phyloP scores from a whole-genome alignment of 2,329 filamentous ascomycete species.

The Kalaharituber pfeilii region DNA sequence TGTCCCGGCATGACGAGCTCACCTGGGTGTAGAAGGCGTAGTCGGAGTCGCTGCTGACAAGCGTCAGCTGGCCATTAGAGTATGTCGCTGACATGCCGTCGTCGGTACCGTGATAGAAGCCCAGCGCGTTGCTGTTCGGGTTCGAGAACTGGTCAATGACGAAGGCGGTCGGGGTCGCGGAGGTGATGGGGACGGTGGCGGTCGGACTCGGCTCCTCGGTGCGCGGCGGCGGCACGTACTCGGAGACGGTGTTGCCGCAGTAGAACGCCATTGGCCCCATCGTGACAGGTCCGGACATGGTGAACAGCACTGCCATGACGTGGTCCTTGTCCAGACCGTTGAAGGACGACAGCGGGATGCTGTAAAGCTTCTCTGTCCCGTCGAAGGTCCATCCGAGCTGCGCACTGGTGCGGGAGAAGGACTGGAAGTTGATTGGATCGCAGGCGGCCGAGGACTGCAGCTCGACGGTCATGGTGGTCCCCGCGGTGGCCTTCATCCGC shows the following conservation, averaged over 20 bases:
- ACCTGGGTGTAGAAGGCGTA: constrained; percentile 45
- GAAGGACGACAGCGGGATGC: constrained; percentile 39
- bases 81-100: constrained; percentile 40
- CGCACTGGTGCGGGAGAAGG: constrained; percentile 28
- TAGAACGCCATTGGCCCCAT: constrained; percentile 43
- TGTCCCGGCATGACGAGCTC: constrained; percentile 38
- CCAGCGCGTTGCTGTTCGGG: constrained; percentile 39
- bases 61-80: constrained; percentile 35
- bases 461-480: constrained; percentile 36
- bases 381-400: constrained; percentile 44
- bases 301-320: constrained; percentile 37
- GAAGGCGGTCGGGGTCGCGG: constrained; percentile 33
- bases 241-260: constrained; percentile 35
- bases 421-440: constrained; percentile 28
- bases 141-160: constrained; percentile 45
- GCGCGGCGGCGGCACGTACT: constrained; percentile 34
- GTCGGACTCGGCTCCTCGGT: constrained; percentile 30
- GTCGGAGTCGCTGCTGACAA: constrained; percentile 43
- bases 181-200: constrained; percentile 35
- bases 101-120: constrained; percentile 49
- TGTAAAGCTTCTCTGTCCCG: constrained; percentile 42
- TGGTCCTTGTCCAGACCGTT: constrained; percentile 35
- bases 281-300: constrained; percentile 33
- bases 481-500: constrained; percentile 37
- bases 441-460: constrained; percentile 34